Evolutionary conservation across 2,329 filamentous ascomycete genomes (phyloP), one percentile per base, ranked within the genome.

Genomic region (Grosmannia clavigera): DNA sequence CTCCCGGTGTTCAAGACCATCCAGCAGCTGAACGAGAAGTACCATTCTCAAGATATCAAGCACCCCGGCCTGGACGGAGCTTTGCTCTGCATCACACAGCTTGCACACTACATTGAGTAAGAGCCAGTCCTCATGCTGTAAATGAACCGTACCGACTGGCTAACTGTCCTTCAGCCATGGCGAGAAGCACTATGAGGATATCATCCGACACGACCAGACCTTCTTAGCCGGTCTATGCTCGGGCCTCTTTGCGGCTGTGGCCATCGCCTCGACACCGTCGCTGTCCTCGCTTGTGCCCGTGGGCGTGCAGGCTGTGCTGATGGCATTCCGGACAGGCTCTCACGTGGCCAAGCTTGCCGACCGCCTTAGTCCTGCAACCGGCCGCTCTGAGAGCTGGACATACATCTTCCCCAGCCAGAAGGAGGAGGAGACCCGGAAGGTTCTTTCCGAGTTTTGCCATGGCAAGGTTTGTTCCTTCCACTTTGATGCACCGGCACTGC

Each of bases 41-140:
- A 88, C 69, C 80, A 82, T 64, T 73, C 76, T 51, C 80, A 81
- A 67, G 74, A 71, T 33, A 64, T 75, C 63, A 86, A 83, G 70
- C 78, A 83, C 62, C 76, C 83, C 2, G 82, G 82, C 56, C 70
- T 88, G 53, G 85, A 88, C 68, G 84, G 82, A 65, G 83, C 80
- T 19, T 72, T 88, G 64, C 74, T 87, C 46, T 85, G 82, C 61
- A 78, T 85, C 63, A 76, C 83, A 58, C 85, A 88, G 69, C 70
- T 88, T 59, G 81, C 81, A 55, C 84, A 88, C 68, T 88, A 85
- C 70, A 85, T 88, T 63, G 83, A 86, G 79, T 86, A 74, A 67
- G 81, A 75, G 1, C 27, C 38, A 6, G 22, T 14, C 35, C 22
- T 3, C 35, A 16, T 40, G 35, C 7, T 38, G 35, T 38, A 14